A percentile compares a stretch with the other conserved stretches of the same genome.
phyloP scores from a whole-genome alignment of 805 yeast genomes.

The Candida chauliodis region DNA sequence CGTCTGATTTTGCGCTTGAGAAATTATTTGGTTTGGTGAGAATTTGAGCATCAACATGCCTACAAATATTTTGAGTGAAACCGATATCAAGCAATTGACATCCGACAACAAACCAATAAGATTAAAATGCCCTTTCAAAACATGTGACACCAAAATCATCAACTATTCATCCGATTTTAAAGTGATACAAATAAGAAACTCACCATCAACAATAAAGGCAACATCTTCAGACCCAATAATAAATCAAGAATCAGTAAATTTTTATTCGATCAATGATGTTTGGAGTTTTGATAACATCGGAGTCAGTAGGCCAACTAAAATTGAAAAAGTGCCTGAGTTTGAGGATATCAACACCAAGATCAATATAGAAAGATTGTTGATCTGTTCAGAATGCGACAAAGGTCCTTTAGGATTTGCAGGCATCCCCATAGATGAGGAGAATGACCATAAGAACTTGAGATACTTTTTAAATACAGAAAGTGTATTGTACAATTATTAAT shows the following conservation, averaged over 20 bases:
- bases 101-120: conserved; percentile 7
- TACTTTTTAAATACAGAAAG: conserved; percentile 47
- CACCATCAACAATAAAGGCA: conserved; percentile 28
- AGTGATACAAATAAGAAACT: conserved; percentile 14
- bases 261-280: conserved; percentile 50
- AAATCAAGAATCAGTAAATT: conserved; percentile 16
- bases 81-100: background rate
- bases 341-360: conserved; percentile 14
- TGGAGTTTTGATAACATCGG: conserved; percentile 84
- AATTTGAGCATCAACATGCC: too few relatives aligned
- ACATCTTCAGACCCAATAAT: conserved; percentile 3
- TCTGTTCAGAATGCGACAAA: conserved; percentile 74
- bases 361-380: conserved; percentile 49
- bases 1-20: too few relatives aligned
- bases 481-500: conserved; percentile 32
- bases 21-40: too few relatives aligned
- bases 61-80: conserved; percentile 3
- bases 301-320: conserved; percentile 49
- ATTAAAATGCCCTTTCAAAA: conserved; percentile 19
- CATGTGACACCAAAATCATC: conserved; percentile 18
- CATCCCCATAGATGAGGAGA: conserved; percentile 20
- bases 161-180: conserved; percentile 1
- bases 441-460: conserved; percentile 33
- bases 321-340: conserved; percentile 13
- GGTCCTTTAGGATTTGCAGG: conserved; percentile 77